Base-by-base conservation (phyloP, 257 asterid genomes). In the Perilla frutescens region DNA sequence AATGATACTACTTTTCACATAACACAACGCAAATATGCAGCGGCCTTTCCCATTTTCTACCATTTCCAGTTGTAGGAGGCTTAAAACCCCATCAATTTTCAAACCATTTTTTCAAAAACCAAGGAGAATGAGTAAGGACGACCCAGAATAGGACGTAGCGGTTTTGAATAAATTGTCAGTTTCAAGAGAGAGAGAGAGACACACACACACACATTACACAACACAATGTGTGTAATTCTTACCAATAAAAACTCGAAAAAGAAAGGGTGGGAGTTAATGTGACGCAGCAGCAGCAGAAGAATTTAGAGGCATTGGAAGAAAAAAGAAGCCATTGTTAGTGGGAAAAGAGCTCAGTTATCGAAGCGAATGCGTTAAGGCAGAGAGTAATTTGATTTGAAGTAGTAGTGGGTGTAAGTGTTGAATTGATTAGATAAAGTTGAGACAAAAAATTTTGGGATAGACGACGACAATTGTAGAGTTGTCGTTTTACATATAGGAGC, bases 161-260 rank as follows among this genome's bases (percentile, higher is more conserved):
- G 4, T 10, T 66, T 72, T 57, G 73, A 72, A 72, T 58, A 68
- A 7, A 41, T 63, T 70, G 68, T 70, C 26, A 66, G 40, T 83
- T 79, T 75, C 82, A 51, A 80, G 1, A 32, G 32, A 37, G 10
- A 8, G 68, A 1, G 20, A 56, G 41, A 57, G 39, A 57, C 41
- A 79, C 56, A 20, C 0, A 20, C 0, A 20, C 0, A 20, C 0
- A 20, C 0, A 20, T 20, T 20, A 31, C 50, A 20, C 62, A 62
- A 6, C 26, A n/a, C 53, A 56, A 63, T 54, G 80, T 58, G 76
- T n/a, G 56, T 14, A 10, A 5, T 59, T 69, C 89, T 82, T 80
- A 85, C 89, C 89, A 60, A 69, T 53, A 69, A 78, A 80, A 77
- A 54, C 54, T 43, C 14, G 76, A 76, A 68, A 81, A 67, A 62